Conservation (phyloP, 441 rosid species). For the Lepidium campestre region DNA sequence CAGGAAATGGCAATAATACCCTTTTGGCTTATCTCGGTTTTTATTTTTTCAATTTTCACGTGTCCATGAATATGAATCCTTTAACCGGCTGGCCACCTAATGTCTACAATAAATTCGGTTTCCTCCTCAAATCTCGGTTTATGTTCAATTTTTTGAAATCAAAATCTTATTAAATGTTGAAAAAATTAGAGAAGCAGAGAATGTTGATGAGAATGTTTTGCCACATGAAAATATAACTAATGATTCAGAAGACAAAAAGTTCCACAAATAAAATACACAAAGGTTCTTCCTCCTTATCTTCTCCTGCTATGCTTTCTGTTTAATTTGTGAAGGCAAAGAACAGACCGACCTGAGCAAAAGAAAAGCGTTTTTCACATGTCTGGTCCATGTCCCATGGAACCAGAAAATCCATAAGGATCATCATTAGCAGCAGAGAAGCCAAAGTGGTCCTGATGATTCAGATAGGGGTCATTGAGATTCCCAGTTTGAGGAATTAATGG, state of each 20-base stretch:
- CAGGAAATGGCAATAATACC: neutral
- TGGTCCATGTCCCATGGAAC: slow-evolving; percentile 2
- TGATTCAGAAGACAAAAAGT: neutral
- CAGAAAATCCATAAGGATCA: neutral
- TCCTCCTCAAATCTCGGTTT: neutral
- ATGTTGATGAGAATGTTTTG: neutral
- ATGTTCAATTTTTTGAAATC: neutral
- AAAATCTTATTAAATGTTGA: neutral
- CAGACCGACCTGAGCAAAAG: neutral
- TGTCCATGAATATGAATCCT: neutral
- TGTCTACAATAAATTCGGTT: neutral
- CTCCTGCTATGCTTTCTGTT: neutral
- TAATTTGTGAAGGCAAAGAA: neutral
- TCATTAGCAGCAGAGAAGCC: slow-evolving; percentile 16
- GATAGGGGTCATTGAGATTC: slow-evolving; percentile 3
- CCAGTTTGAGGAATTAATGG: slow-evolving; percentile 1
- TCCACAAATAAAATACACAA: neutral
- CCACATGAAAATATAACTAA: neutral
- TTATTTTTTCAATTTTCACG: neutral
- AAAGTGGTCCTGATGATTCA: neutral
- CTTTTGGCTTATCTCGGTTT: neutral
- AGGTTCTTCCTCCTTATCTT: neutral
- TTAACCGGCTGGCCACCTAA: neutral
- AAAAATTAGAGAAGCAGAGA: neutral
- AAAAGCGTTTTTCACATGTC: neutral